phyloP scores from a whole-genome alignment of 1,139 yeast genomes.

The Debaryomycetaceae sp. region DNA sequence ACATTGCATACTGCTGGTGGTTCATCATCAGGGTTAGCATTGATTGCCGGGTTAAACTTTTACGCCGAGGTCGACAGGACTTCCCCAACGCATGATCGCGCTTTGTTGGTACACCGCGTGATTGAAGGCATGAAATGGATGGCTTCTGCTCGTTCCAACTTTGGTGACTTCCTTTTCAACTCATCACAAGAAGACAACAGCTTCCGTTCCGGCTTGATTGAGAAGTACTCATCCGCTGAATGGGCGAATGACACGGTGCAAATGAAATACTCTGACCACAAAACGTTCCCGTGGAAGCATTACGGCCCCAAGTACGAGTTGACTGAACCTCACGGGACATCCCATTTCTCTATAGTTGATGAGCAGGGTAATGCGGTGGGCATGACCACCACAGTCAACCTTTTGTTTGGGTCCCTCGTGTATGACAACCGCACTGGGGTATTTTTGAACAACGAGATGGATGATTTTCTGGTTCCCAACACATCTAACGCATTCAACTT shows the following conservation, averaged over 20 bases:
- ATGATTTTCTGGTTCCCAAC: slow-evolving; percentile 81
- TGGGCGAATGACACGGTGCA: slow-evolving; percentile 54
- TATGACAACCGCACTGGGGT: slow-evolving; percentile 82
- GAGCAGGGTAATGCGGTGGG: slow-evolving; percentile 68
- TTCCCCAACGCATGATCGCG: slow-evolving; percentile 1
- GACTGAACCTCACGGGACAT: slow-evolving; percentile 80
- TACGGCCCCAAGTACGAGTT: slow-evolving; percentile 77
- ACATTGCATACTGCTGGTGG: slow-evolving; percentile 70
- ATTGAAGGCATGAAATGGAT: slow-evolving; percentile 93
- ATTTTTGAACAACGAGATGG: slow-evolving; percentile 88
- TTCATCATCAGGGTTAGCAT: slow-evolving; percentile 79
- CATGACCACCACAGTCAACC: slow-evolving; percentile 87
- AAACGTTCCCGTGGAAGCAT: slow-evolving; percentile 64
- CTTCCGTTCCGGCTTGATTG: slow-evolving; percentile 22
- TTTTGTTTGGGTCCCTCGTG: slow-evolving; percentile 76
- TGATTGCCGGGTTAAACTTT: slow-evolving; percentile 70
- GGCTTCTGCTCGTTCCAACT: slow-evolving; percentile 74
- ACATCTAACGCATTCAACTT: slow-evolving; percentile 72
- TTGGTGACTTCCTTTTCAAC: slow-evolving; percentile 55
- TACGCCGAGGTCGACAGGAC: slow-evolving; percentile 31
- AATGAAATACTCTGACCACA: slow-evolving; percentile 40
- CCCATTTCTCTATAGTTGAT: slow-evolving; percentile 80
- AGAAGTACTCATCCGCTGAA: slow-evolving; percentile 27
- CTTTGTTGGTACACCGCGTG: slow-evolving; percentile 56
- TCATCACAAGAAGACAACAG: slow-evolving; percentile 10